phyloP scores from a whole-genome alignment of 2,329 filamentous ascomycete genomes.

The Ascochyta lentis region DNA sequence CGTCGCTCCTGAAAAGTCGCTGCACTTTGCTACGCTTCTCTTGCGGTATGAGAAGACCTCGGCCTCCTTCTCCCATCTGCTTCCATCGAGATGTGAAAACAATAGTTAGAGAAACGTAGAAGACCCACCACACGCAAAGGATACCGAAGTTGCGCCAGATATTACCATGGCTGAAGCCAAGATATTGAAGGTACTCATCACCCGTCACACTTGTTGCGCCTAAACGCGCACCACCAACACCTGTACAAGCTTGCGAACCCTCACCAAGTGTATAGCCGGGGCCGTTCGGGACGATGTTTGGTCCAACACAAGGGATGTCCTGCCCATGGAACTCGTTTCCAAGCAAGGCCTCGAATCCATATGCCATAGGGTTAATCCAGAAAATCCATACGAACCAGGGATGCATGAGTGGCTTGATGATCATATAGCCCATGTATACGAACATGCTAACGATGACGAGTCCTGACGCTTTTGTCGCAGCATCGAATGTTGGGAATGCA shows the following conservation, averaged over 20 bases:
- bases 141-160: conserved; percentile 53
- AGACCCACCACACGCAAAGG: conserved; percentile 50
- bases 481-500: conserved; percentile 65
- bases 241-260: too few species aligned
- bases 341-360: conserved; percentile 70
- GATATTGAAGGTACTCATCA: conserved; percentile 59
- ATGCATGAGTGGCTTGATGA: conserved; percentile 67
- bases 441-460: conserved; percentile 61
- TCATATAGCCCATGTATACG: conserved; percentile 64
- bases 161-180: conserved; percentile 15
- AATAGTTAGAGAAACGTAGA: conserved; percentile 62
- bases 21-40: too few species aligned
- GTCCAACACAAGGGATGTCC: too few species aligned
- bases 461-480: conserved; percentile 60
- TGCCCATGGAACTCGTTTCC: too few species aligned
- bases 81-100: conserved; percentile 54
- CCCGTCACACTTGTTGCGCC: conserved; percentile 56
- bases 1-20: too few species aligned
- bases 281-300: too few species aligned
- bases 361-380: conserved; percentile 77
- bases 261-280: too few species aligned
- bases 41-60: conserved; percentile 56
- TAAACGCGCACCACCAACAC: too few species aligned
- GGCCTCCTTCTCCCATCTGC: conserved; percentile 63
- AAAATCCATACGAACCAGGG: conserved; percentile 83